Base-by-base conservation (phyloP, 768 basidiomycete genomes). In the Naganishia vaughanmartiniae region DNA sequence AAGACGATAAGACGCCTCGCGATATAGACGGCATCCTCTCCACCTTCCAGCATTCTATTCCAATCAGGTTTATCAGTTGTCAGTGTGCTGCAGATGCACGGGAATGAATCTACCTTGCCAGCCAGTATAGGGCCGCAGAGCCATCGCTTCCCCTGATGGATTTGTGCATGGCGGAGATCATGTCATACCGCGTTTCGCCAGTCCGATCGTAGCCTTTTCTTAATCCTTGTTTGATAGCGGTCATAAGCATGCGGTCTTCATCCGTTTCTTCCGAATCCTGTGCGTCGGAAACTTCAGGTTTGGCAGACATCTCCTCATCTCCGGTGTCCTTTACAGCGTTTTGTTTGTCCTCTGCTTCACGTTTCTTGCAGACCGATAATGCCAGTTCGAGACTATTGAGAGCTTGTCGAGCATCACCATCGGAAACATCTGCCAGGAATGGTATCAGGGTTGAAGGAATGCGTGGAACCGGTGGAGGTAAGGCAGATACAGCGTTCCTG, bases 131-230 rank as follows among this genome's bases (percentile, higher is more conserved):
- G 7, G 91, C 91, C 0, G 90, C 92, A 75, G 84, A 84, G 7
- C 87, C 87, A 72, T 92, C 87, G 67, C 87, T 87, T 10, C 90
- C 92, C 39, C 92, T 85, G 39, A 93, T 85, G 70, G 87, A 87
- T 80, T 93, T 93, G 82, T 93, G 91, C 74, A 93, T 82, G 2
- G 89, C 91, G 36, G 88, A 89, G 74, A 91, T 91, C 87, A 90
- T 87, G 78, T 92, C 90, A 76, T 91, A 92, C 70, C 84, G 86
- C 70, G 84, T 84, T 72, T 92, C 92, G 3, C 90, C 90, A 11
- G 85, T 85, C 39, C 91, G 86, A 78, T 92, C 90, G 76, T 90
- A 91, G 42, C 89, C 89, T 46, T 84, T 85, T 69, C 87, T 85
- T 69, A 93, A 81, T 19, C 79, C 80, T 45, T 73, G 74, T 28